These are phyloP conservation scores for Didymella keratinophila DNA, from an alignment of 2,329 filamentous ascomycete species.

Conservation along the genomic window DNA sequence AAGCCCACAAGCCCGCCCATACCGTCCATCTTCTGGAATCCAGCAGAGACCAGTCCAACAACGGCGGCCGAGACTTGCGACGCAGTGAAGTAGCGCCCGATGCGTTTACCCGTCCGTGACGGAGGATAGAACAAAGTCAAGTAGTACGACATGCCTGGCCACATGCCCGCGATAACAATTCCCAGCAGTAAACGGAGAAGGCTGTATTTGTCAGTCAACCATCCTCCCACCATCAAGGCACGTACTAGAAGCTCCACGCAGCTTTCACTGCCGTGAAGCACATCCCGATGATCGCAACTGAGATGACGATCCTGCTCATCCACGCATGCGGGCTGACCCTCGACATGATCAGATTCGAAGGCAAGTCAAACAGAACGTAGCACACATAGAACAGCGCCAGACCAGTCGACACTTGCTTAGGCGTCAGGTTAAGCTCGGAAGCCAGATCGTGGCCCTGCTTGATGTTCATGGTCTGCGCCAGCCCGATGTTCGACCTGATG, in stretches of 20 bases:
- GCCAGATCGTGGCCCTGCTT: conserved; percentile 76
- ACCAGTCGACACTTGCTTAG: conserved; percentile 82
- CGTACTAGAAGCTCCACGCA: conserved; percentile 83
- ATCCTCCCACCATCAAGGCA: background rate
- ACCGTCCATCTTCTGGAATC: conserved; percentile 91
- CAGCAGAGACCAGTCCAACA: conserved; percentile 86
- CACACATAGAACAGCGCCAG: conserved; percentile 90
- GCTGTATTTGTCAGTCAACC: conserved; percentile 36
- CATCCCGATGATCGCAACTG: conserved; percentile 82
- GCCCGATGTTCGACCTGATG: conserved; percentile 88
- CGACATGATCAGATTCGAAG: conserved; percentile 89
- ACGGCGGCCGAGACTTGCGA: conserved; percentile 88
- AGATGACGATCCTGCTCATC: conserved; percentile 91
- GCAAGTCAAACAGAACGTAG: conserved; percentile 88
- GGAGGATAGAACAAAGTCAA: conserved; percentile 91
- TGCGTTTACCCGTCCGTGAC: conserved; percentile 83
- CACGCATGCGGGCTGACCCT: conserved; percentile 83
- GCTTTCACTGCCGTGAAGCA: conserved; percentile 83
- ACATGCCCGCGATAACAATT: conserved; percentile 90
- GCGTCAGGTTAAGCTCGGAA: conserved; percentile 71
- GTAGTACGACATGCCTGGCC: conserved; percentile 95
- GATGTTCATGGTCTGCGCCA: conserved; percentile 93
- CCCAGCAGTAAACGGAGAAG: conserved; percentile 86
- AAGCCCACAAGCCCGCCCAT: conserved; percentile 78
- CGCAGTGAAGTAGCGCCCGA: conserved; percentile 89